Evolutionary conservation across 2,329 filamentous ascomycete genomes (phyloP).

Genomic region (Phialophora expanda): DNA sequence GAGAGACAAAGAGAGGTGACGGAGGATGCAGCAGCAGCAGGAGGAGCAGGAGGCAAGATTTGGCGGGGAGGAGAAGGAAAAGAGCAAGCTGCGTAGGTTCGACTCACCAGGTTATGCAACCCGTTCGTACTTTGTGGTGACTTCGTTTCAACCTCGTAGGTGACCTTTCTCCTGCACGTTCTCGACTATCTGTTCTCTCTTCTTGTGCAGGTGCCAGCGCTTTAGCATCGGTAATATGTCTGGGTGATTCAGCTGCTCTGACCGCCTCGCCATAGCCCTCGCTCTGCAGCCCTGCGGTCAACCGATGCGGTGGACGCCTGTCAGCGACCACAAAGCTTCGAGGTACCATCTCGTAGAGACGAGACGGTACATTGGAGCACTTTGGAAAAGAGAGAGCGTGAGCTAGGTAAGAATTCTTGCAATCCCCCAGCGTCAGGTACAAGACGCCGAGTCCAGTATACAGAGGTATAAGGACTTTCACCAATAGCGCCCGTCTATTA

Average conservation of each 20-base stretch:
- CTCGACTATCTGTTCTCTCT: background rate
- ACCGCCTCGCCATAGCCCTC: background rate
- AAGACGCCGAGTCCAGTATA: conserved; percentile 4
- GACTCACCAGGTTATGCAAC: conserved; percentile 30
- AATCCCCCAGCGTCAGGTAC: background rate
- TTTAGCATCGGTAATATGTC: background rate
- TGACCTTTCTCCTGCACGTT: conserved; percentile 18
- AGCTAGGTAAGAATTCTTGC: conserved; percentile 6
- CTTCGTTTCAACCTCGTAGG: conserved; percentile 29
- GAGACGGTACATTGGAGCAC: conserved; percentile 15
- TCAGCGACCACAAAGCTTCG: conserved; percentile 24
- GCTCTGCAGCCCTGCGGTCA: conserved; percentile 1
- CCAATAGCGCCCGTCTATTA: conserved; percentile 7
- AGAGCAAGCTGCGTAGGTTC: background rate
- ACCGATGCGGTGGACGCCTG: conserved; percentile 8
- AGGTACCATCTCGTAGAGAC: conserved; percentile 21
- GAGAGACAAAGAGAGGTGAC: background rate
- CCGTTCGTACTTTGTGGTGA: conserved; percentile 32
- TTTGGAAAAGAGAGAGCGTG: background rate
- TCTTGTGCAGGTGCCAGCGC: background rate
- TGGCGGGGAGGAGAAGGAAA: background rate
- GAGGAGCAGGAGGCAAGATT: background rate
- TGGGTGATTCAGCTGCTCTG: conserved; percentile 5
- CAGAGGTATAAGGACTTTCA: background rate
- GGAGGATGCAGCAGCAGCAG: background rate